Evolutionary conservation across 2,329 filamentous ascomycete genomes (phyloP).

Genomic region (Xylaria sp.): DNA sequence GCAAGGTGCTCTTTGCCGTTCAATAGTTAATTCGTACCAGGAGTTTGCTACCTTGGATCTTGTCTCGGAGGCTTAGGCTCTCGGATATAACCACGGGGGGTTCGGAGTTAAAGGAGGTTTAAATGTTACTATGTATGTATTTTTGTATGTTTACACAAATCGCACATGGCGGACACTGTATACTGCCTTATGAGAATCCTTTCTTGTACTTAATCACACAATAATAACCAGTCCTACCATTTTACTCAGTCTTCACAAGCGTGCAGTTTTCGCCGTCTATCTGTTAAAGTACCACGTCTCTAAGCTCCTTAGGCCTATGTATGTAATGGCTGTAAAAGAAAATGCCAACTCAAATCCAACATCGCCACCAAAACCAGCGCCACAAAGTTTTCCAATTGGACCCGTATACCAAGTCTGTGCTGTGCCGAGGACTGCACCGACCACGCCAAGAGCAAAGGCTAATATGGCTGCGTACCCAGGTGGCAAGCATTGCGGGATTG

Average conservation of each 20-base stretch:
- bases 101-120: too few species aligned
- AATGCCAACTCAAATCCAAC: conserved; percentile 48
- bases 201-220: too few species aligned
- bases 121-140: too few species aligned
- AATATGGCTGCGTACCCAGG: conserved; percentile 70
- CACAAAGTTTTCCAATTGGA: conserved; percentile 71
- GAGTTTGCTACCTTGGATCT: background rate
- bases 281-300: conserved; percentile 41
- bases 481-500: conserved; percentile 67
- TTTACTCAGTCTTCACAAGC: background rate
- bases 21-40: background rate
- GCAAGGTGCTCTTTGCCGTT: conserved; percentile 21
- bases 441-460: conserved; percentile 72
- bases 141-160: too few species aligned
- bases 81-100: background rate
- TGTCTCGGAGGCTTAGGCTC: background rate
- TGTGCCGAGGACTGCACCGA: conserved; percentile 77
- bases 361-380: conserved; percentile 53
- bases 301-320: conserved; percentile 39
- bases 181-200: too few species aligned
- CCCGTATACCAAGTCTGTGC: conserved; percentile 76
- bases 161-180: too few species aligned
- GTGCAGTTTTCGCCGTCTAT: conserved; percentile 15
- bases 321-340: conserved; percentile 41
- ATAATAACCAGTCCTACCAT: too few species aligned